Base-by-base conservation (phyloP, 2,329 filamentous ascomycete species). In the Hypocrella siamensis region DNA sequence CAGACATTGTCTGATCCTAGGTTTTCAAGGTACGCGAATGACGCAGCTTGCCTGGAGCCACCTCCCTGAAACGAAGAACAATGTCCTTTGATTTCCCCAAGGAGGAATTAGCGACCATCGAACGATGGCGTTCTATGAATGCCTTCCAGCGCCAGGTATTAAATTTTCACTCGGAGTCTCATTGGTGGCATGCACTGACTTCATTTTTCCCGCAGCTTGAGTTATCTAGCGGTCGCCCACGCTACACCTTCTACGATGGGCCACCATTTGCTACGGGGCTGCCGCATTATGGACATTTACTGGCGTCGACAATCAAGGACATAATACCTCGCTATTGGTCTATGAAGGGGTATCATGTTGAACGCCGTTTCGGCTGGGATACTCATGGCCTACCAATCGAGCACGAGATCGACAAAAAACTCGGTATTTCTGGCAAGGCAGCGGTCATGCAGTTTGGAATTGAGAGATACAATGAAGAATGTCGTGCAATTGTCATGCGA, bases 271-370 rank as follows among this genome's bases (percentile, higher is more conserved):
- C 75, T 51, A 93, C 79, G 42, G 79, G 70, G 35, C 53, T 74
- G 14, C 70, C 70, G 38, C 74, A 78, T 44, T 78, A 67, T 38
- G 68, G 68, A 38, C 84, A 93, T 57, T 61, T 93, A 32, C 67
- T 93, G 42, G 81, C 88, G 24, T 93, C 84, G 15, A 94, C 86
- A 31, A 93, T 94, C 61, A 94, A 96, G 58, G 88, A 94, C 54
- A 90, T 93, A 38, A 93, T 96, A 42, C 85, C 88, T 7, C 68
- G 88, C 44, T 96, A 94, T 57, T 94, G 86, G 84, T 85, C 85
- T 31, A 93, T 93, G 86, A 92, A 92, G 53, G 88, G 88, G 12
- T 82, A 77, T 51, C 80, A 93, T 60, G 86, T 94, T 32, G 83
- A 90, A 61, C 73, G 88, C 41, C 72, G 86, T 36, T 94, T 94